Evolutionary conservation across 1,139 yeast species (phyloP), one percentile per base, ranked within the genome.

Genomic region (Taphrina flavorubra): DNA sequence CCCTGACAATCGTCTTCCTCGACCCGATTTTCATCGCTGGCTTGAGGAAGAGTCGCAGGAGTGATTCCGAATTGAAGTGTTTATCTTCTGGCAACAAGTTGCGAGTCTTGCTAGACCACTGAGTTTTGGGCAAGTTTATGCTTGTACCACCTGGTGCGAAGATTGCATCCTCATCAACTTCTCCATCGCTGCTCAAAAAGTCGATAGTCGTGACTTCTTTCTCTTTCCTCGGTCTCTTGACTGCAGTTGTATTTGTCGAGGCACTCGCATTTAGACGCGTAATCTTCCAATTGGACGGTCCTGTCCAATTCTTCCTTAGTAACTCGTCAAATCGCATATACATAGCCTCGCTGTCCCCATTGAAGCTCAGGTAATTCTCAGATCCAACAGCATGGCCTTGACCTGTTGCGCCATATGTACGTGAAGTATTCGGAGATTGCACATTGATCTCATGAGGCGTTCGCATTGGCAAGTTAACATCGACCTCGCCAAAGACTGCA

Each of bases 251-350:
- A 34, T 49, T 51, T 13, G 59, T 20, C 11, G 62, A 6, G 25
- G 57, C 46, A 18, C 65, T 51, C 25, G 62, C 51, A 46, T 78
- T 80, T 69, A 89, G 80, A 37, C 86, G 85, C 56, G 84, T 80
- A 11, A 92, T 90, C 78, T 89, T 89, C 98, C 98, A 94, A 78
- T 91, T 95, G 72, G 90, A 95, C 6, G 97, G 94, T 8, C 97
- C 97, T 56, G 96, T 84, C 97, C 97, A 91, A 76, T 86, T 87
- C 59, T 84, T 82, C 71, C 83, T 86, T 79, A 90, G 79, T 18
- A 85, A 83, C 71, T 85, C 87, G 75, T 90, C 96, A 77, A 90
- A 90, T 76, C 89, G 89, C 0, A 90, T 87, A 87, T 91, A 86
- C 67, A 90, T 81, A 73, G 88, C 91, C 69, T 83, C 83, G 73